phyloP scores from a whole-genome alignment of 2,329 filamentous ascomycete species.

The Tolypocladium sp. region DNA sequence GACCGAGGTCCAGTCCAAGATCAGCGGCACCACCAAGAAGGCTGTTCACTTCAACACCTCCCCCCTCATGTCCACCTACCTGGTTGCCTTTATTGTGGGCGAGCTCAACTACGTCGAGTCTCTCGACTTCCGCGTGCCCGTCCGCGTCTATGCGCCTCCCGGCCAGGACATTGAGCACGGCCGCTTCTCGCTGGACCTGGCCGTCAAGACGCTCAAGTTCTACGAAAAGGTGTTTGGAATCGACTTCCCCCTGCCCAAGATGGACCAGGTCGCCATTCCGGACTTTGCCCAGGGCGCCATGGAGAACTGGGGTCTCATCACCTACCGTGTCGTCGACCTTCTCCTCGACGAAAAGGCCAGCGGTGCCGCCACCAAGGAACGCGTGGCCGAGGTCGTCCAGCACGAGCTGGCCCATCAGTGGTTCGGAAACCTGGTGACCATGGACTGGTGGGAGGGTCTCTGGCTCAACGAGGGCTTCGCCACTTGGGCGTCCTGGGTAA shows the following conservation, averaged over 20 bases:
- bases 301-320: conserved; percentile 98
- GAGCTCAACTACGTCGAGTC: conserved; percentile 93
- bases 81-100: conserved; percentile 87
- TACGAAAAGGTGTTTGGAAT: conserved; percentile 77
- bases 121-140: conserved; percentile 80
- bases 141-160: conserved; percentile 88
- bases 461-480: conserved; percentile 96
- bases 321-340: conserved; percentile 76
- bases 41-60: conserved; percentile 87
- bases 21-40: conserved; percentile 46
- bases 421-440: conserved; percentile 96
- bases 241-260: conserved; percentile 43
- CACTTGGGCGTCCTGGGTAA: conserved; percentile 28
- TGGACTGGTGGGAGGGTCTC: conserved; percentile 97
- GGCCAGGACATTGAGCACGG: conserved; percentile 87
- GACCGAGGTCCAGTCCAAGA: conserved; percentile 45
- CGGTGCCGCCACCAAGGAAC: conserved; percentile 81
- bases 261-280: conserved; percentile 76
- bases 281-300: conserved; percentile 94
- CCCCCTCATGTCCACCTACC: conserved; percentile 91
- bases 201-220: conserved; percentile 81
- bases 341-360: conserved; percentile 88
- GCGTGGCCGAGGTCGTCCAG: conserved; percentile 90
- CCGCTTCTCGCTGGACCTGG: conserved; percentile 81
- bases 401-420: conserved; percentile 96